Base-by-base conservation (phyloP, 805 yeast species). In the Wickerhamomyces ciferrii region DNA sequence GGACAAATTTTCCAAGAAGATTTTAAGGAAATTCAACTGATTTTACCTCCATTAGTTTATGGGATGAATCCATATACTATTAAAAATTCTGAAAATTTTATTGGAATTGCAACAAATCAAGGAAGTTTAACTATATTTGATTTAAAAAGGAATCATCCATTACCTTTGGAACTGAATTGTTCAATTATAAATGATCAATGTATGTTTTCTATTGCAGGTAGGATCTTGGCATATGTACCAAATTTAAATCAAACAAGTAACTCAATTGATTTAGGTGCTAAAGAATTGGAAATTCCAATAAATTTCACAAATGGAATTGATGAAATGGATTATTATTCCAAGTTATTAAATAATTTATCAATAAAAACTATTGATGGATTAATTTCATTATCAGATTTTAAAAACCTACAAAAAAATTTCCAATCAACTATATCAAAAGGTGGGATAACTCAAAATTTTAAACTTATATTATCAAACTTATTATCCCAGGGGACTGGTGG, bases 361-460 rank as follows among this genome's bases (percentile, higher is more conserved):
- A 69, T 71, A 46, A 67, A 75, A 2, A 81, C 86, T 0, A 59
- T 80, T 17, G 86, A 78, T 59, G 72, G 77, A 13, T 53, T 77
- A 15, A 63, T 68, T 50, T 71, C 68, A 51, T 54, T 81, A 8
- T 69, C 83, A 0, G 81, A 78, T 47, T 57, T 72, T 5, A 42
- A 48, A 3, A 23, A 49, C 2, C 15, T 46, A 38, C 52, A 47
- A 36, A 55, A 36, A n/a, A 27, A 41, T 14, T 39, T 52, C 15
- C 47, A 52, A 34, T n/a, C n/a, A n/a, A n/a, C n/a, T n/a, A n/a
- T n/a, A n/a, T n/a, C n/a, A n/a, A n/a, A n/a, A n/a, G n/a, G n/a
- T n/a, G n/a, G n/a, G n/a, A n/a, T n/a, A n/a, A n/a, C n/a, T n/a
- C n/a, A n/a, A n/a, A n/a, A n/a, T n/a, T n/a, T n/a, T n/a, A n/a